A percentile compares a stretch with the other conserved stretches of the same genome.
These are phyloP conservation scores for Leptodontidium sp. DNA, from an alignment of 2,329 filamentous ascomycete species.

Conservation along the genomic window DNA sequence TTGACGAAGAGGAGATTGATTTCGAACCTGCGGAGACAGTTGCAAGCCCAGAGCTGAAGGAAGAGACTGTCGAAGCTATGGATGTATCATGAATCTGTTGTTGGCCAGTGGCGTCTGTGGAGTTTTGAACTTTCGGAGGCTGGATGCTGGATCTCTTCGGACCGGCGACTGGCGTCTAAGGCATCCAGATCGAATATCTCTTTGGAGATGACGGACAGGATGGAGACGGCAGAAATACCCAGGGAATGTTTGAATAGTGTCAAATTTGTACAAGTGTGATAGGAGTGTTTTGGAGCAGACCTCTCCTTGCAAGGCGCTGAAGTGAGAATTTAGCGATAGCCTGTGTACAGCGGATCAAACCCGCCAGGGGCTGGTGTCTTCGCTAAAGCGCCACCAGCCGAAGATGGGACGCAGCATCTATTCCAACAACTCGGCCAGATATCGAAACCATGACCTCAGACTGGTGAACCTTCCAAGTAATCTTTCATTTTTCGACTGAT, in stretches of 20 bases:
- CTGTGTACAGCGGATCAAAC: too few species aligned
- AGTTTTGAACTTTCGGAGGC: not conserved
- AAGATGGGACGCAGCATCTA: too few species aligned
- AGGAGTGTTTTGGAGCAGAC: not conserved
- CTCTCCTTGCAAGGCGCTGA: not conserved
- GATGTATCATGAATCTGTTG: slow-evolving; percentile 2
- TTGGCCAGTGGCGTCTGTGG: not conserved
- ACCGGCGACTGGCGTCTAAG: not conserved
- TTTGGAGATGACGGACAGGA: not conserved
- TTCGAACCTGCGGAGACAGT: not conserved
- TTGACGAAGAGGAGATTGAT: too few species aligned
- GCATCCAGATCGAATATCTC: not conserved
- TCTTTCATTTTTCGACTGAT: not conserved
- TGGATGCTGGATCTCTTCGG: not conserved
- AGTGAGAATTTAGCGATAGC: too few species aligned
- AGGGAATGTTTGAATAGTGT: not conserved
- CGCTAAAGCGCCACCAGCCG: too few species aligned
- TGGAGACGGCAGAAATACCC: not conserved
- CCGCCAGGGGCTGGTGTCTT: too few species aligned
- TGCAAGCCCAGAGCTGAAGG: not conserved
- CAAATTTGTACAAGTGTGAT: not conserved
- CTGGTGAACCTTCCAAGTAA: not conserved
- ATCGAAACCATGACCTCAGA: not conserved
- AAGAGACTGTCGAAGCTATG: not conserved
- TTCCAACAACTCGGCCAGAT: not conserved